A percentile compares a stretch with the other conserved stretches of the same genome.
Conservation (phyloP, 75 land plant species). For the Cunninghamia lanceolata region DNA sequence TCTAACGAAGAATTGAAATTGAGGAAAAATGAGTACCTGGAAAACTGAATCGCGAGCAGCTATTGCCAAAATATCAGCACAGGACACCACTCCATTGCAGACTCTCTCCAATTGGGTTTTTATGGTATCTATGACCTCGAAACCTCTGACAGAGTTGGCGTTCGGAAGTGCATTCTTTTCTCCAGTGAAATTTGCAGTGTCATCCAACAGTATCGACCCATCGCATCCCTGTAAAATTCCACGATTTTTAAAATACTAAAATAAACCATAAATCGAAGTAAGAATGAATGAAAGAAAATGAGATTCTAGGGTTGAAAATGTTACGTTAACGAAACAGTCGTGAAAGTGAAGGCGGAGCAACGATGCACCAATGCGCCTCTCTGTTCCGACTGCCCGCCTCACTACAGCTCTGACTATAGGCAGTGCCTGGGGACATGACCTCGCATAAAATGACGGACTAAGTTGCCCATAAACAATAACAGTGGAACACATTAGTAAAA, state of each 20-base stretch:
- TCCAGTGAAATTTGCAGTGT: constrained; percentile 7
- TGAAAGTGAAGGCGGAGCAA: constrained; percentile 13
- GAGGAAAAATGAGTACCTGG: constrained; percentile 17
- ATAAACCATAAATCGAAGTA: neutral
- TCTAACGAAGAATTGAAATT: neutral
- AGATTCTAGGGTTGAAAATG: neutral
- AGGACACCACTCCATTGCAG: constrained; percentile 48
- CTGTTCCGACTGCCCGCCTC: constrained; percentile 5
- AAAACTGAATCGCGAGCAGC: constrained; percentile 47
- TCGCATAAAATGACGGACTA: constrained; percentile 9
- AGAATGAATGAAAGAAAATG: neutral
- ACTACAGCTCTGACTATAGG: constrained; percentile 9
- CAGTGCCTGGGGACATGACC: constrained; percentile 13
- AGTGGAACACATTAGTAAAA: neutral
- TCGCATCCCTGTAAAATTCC: constrained; percentile 40
- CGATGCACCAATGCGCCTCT: constrained; percentile 12
- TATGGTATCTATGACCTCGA: constrained; percentile 39
- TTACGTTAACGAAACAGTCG: constrained; percentile 22
- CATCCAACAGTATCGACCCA: constrained; percentile 50
- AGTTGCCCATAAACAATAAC: constrained; percentile 1
- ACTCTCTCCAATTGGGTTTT: constrained; percentile 32
- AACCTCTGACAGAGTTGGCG: constrained; percentile 27
- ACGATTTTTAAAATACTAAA: neutral
- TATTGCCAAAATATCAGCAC: constrained; percentile 38
- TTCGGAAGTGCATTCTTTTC: constrained; percentile 43